Conservation (phyloP, 305 asterid genomes). For the Rubia tinctorum region DNA sequence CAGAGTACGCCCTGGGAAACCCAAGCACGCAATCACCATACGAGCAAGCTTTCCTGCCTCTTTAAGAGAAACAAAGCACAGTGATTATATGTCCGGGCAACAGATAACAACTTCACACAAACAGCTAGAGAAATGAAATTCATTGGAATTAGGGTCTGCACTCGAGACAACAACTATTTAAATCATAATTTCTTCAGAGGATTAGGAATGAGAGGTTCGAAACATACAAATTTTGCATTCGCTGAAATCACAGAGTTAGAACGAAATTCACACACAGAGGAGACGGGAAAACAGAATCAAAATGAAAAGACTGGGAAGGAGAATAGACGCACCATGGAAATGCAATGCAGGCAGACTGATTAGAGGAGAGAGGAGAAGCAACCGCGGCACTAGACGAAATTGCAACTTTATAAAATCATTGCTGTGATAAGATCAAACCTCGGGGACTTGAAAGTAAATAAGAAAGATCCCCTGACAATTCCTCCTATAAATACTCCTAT, state of each 20-base stretch:
- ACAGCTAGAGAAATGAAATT: neutral
- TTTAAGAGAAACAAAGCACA: neutral
- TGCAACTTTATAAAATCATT: neutral
- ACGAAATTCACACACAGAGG: neutral
- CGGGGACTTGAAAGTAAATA: neutral
- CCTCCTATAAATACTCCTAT: neutral
- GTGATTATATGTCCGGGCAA: conserved; percentile 3
- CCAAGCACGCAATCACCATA: conserved; percentile 33
- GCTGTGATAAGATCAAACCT: neutral
- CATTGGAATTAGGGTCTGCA: no score
- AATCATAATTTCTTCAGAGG: neutral
- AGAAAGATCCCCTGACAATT: neutral
- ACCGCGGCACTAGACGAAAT: neutral
- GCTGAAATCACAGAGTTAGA: neutral
- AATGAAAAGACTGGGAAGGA: neutral
- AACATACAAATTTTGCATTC: neutral
- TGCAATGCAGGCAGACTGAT: neutral
- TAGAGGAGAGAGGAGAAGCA: neutral
- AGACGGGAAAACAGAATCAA: neutral
- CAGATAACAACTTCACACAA: neutral
- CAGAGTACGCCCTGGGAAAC: conserved; percentile 32
- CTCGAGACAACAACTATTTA: no score
- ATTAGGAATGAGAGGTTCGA: neutral
- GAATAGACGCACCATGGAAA: neutral
- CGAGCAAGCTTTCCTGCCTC: conserved; percentile 9